Percentiles rank a stretch among this genome's conserved stretches.
phyloP scores from a whole-genome alignment of 2,329 filamentous ascomycete genomes.

The Verticillium dahliae region DNA sequence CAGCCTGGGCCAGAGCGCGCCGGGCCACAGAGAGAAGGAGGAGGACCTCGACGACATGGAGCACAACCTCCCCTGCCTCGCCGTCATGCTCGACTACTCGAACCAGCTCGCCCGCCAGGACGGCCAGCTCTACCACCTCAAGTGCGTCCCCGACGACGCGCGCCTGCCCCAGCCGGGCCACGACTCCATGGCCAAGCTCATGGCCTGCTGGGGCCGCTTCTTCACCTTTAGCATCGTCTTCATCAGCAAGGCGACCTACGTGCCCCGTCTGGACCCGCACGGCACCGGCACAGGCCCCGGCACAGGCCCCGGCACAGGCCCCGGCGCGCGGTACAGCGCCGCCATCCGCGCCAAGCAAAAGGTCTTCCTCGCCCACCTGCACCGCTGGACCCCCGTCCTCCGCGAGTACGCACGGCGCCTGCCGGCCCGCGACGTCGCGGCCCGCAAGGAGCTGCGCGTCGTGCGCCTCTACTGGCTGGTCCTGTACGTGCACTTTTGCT shows the following conservation, averaged over 20 bases:
- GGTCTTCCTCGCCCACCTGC: constrained; percentile 2
- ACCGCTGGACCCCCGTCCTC: constrained; percentile 1
- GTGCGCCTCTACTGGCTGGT: constrained; percentile 8
- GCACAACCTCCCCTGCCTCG: constrained; percentile 9
- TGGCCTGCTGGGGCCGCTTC: constrained; percentile 9
- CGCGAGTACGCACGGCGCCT: neutral
- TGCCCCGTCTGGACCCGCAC: neutral
- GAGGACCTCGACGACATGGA: constrained; percentile 10
- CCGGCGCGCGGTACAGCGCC: neutral
- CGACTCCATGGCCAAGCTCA: constrained; percentile 4
- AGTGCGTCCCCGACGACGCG: constrained; percentile 1
- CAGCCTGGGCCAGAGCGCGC: neutral
- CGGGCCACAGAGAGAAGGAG: neutral
- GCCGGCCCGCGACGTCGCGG: neutral
- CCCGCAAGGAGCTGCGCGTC: constrained; percentile 5
- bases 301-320: no score
- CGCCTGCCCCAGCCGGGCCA: constrained; percentile 1
- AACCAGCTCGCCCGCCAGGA: constrained; percentile 4
- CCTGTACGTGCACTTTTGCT: constrained; percentile 5
- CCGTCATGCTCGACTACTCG: constrained; percentile 10
- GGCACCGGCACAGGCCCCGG: neutral
- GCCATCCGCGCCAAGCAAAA: neutral
- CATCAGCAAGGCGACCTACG: constrained; percentile 6
- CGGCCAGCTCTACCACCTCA: constrained; percentile 7
- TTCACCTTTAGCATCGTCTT: constrained; percentile 9